Base-by-base conservation (phyloP, 2,329 filamentous ascomycete species). In the Simplicillium aogashimaense region DNA sequence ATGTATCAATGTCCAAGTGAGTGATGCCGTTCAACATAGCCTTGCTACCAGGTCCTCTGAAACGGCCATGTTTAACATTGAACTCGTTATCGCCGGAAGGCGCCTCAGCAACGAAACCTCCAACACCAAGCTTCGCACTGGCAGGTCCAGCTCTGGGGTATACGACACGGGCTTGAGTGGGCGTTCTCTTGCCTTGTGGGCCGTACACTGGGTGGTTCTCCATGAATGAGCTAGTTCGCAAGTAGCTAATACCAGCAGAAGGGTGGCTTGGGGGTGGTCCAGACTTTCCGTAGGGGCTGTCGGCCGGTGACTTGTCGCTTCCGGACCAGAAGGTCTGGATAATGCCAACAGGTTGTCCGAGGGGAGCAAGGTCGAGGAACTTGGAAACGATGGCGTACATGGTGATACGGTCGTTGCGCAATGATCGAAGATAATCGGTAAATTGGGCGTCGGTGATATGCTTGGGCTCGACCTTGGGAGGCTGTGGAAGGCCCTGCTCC, bases 201-300 rank as follows among this genome's bases (percentile, higher is more conserved):
- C 76, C 76, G 50, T 79, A 78, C 16, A 77, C 49, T 2, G 76
- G 70, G 53, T 81, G 75, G 55, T 80, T 80, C 43, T 76, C 69
- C 49, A 74, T 57, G 55, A 65, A 74, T 31, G 68, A 64, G 30
- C 57, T 58, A 1, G 74, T 76, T 39, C 76, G 71, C 42, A 80
- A 60, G 56, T 81, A 81, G 40, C 75, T 77, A 39, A 81, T 63
- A 43, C 76, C 76, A 28, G 72, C 77, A 12, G 76, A 81, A 4
- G 77, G 77, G 47, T 81, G 76, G 15, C 72, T 76, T 7, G 66
- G 61, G 1, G 76, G 77, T n/a, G 76, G 76, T 2, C 76, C 76
- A 12, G 61, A 54, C 36, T 63, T 61, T 10, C 69, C 66, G 45
- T 76, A 78, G 1, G 70, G 70, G 40, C 54, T 61, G 8, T 59